Evolutionary conservation across 139 green algal species (phyloP), one percentile per base, ranked within the genome.

Genomic region (Chlorella sorokiniana): DNA sequence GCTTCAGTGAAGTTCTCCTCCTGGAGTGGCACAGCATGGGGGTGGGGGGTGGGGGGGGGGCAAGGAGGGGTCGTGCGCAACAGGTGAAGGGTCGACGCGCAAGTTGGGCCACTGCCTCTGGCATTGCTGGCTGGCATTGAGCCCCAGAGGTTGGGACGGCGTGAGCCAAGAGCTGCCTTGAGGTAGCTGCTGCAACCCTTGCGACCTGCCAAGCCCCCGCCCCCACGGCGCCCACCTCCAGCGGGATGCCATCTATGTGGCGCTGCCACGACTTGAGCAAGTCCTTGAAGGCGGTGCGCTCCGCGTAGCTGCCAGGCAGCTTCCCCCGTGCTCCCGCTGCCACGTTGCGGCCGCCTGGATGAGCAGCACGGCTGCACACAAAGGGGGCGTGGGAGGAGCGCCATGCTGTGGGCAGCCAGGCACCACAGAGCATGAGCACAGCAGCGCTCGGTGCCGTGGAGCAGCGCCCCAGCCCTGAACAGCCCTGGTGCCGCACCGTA

Each of bases 1-100:
- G 96, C 95, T 81, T 98, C 95, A 20, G 89, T 91, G 86, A 98
- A 96, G 79, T 98, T 98, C 44, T 98, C 96, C 68, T 92, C 90
- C 93, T 95, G 91, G 33, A 86, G 22, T 0, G 48, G 35, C 38
- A 20, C 33, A 45, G 59, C 6, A 54, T 16, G 11, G 40, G 1
- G 56, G 22, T 65, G 56, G 56, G 23, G 18, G 10, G 23, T 33
- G 56, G 56, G n/a, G n/a, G n/a, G n/a, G n/a, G n/a, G n/a, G n/a
- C n/a, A n/a, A n/a, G n/a, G n/a, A n/a, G n/a, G n/a, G n/a, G n/a
- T n/a, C n/a, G n/a, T n/a, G n/a, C n/a, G n/a, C n/a, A n/a, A n/a
- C n/a, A n/a, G n/a, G n/a, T n/a, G n/a, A n/a, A n/a, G n/a, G n/a
- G n/a, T n/a, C n/a, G n/a, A n/a, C n/a, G n/a, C n/a, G n/a, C n/a